Conservation (phyloP, 306 rosid species). For the Corylus avellana region DNA sequence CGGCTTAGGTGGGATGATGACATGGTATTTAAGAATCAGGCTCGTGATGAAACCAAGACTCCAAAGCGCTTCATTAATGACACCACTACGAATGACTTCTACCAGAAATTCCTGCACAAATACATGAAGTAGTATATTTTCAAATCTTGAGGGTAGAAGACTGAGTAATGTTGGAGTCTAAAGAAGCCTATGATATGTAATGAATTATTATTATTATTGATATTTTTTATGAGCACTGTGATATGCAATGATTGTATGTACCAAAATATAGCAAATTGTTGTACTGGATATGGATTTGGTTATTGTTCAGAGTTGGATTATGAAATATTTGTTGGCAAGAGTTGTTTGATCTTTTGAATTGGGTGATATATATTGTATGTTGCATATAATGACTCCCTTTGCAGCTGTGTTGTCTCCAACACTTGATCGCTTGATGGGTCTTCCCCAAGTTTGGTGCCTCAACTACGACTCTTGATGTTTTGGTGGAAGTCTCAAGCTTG, state of each 20-base stretch:
- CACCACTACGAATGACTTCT: conserved; percentile 89
- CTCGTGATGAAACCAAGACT: conserved; percentile 83
- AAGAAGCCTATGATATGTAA: conserved; percentile 1
- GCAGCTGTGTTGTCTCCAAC: not conserved
- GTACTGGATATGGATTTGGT: not conserved
- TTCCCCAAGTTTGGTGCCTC: too few relatives aligned
- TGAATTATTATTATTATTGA: not conserved
- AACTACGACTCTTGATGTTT: too few relatives aligned
- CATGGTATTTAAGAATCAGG: conserved; percentile 87
- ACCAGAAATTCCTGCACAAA: conserved; percentile 81
- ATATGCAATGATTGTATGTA: conserved; percentile 9
- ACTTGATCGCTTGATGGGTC: too few relatives aligned
- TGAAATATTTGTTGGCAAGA: not conserved
- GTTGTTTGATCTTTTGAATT: not conserved
- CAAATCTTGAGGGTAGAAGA: not conserved
- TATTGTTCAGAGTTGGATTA: not conserved
- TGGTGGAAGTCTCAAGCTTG: too few relatives aligned
- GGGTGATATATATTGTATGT: not conserved
- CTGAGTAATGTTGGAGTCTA: not conserved
- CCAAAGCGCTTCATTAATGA: conserved; percentile 93
- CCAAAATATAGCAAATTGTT: not conserved
- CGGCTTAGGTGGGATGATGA: conserved; percentile 82
- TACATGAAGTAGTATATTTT: conserved; percentile 57
- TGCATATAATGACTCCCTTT: not conserved
- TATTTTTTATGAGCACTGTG: not conserved